phyloP scores from a whole-genome alignment of 805 yeast species.

The Grigorovia yakushimaensis region DNA sequence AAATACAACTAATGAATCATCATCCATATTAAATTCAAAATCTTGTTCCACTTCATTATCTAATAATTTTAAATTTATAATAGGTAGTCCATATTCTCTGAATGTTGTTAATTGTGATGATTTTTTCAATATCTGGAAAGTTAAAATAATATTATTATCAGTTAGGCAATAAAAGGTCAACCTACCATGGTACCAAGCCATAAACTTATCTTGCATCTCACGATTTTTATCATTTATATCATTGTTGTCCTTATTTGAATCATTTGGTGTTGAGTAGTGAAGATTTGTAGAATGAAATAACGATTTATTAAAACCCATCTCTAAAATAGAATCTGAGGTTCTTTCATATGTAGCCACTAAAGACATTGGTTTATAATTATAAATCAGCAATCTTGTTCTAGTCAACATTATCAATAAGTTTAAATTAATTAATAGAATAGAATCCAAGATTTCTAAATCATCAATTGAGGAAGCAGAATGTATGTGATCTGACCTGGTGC shows the following conservation, averaged over 20 bases:
- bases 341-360: slow-evolving; percentile 25
- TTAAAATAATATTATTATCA: slow-evolving; percentile 19
- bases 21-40: slow-evolving; percentile 14
- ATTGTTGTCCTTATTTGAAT: neutral
- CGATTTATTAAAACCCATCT: slow-evolving; percentile 23
- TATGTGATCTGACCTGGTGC: slow-evolving; percentile 6
- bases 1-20: slow-evolving; percentile 26
- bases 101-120: slow-evolving; percentile 14
- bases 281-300: slow-evolving; percentile 12
- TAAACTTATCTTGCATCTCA: neutral
- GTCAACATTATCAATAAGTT: slow-evolving; percentile 24
- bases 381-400: slow-evolving; percentile 20
- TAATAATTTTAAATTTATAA: slow-evolving; percentile 8
- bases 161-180: slow-evolving; percentile 24
- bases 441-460: slow-evolving; percentile 16
- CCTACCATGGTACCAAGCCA: slow-evolving; percentile 13
- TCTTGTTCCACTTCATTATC: slow-evolving; percentile 12
- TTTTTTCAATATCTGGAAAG: slow-evolving; percentile 23
- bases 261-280: slow-evolving; percentile 5
- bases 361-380: slow-evolving; percentile 28
- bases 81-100: slow-evolving; percentile 26
- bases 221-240: too few species aligned
- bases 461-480: slow-evolving; percentile 8
- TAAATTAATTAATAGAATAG: slow-evolving; percentile 17
- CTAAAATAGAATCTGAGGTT: slow-evolving; percentile 18